Evolutionary conservation across 2,329 filamentous ascomycete genomes (phyloP).

Genomic region (Myriosclerotinia duriaeana): DNA sequence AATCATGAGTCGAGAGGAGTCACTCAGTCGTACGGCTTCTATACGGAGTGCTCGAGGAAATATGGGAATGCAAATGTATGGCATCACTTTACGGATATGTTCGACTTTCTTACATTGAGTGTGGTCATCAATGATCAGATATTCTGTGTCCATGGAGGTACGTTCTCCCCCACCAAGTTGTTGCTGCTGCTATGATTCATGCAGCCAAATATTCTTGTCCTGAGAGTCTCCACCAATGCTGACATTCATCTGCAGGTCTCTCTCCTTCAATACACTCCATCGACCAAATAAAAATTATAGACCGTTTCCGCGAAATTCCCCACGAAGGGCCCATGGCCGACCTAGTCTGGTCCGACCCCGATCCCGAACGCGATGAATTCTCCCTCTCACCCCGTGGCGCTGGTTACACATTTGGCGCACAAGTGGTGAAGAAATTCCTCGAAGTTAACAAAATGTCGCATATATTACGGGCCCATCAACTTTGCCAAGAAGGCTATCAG

Average conservation of each 20-base stretch:
- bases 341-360: conserved; percentile 96
- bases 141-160: conserved; percentile 94
- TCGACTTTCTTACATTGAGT: conserved; percentile 93
- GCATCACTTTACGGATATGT: conserved; percentile 99
- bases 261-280: conserved; percentile 94
- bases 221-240: conserved; percentile 14
- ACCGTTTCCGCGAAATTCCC: conserved; percentile 96
- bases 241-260: conserved; percentile 54
- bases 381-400: conserved; percentile 89
- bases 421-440: conserved; percentile 97
- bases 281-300: conserved; percentile 99
- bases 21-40: conserved; percentile 98
- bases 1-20: conserved; percentile 98
- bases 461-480: conserved; percentile 94
- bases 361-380: conserved; percentile 97
- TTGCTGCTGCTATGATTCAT: neutral
- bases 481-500: conserved; percentile 97
- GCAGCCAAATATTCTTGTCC: conserved; percentile 26
- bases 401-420: conserved; percentile 95
- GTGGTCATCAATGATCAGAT: conserved; percentile 99
- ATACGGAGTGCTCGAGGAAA: conserved; percentile 95
- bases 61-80: conserved; percentile 98
- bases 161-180: conserved; percentile 35
- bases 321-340: conserved; percentile 99
- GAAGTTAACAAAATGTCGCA: conserved; percentile 98